Evolutionary conservation across 306 rosid species (phyloP).

Genomic region (Fagus sylvatica): DNA sequence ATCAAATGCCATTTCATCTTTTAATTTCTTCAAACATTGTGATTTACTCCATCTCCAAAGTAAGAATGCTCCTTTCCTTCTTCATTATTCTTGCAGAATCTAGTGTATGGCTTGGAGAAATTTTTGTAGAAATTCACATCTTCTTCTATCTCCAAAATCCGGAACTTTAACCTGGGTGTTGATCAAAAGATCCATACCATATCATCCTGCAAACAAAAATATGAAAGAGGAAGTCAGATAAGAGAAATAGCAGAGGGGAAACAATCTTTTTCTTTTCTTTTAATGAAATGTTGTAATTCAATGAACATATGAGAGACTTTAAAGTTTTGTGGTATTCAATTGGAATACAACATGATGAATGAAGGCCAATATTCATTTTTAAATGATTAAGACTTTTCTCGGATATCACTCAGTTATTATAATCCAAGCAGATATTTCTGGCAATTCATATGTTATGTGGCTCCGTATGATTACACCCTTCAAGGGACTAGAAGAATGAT

Average conservation of each 20-base stretch:
- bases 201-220: constrained; percentile 28
- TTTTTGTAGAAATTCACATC: constrained; percentile 39
- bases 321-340: neutral
- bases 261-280: constrained; percentile 1
- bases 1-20: constrained; percentile 8
- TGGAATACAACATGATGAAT: constrained; percentile 2
- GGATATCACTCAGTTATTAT: neutral
- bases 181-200: constrained; percentile 14
- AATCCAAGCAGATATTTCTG: neutral
- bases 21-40: constrained; percentile 8
- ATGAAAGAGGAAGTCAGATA: constrained; percentile 18
- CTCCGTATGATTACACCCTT: neutral
- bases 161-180: constrained; percentile 20
- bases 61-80: constrained; percentile 3
- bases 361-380: neutral
- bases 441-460: neutral
- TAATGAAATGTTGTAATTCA: neutral
- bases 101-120: constrained; percentile 96
- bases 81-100: constrained; percentile 54
- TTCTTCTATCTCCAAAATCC: constrained; percentile 21
- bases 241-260: constrained; percentile 7
- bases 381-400: neutral
- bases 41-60: constrained; percentile 17
- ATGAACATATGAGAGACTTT: constrained; percentile 4
- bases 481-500: neutral